Base-by-base conservation (phyloP, 768 basidiomycete species). In the Podaxis mareebaensis region DNA sequence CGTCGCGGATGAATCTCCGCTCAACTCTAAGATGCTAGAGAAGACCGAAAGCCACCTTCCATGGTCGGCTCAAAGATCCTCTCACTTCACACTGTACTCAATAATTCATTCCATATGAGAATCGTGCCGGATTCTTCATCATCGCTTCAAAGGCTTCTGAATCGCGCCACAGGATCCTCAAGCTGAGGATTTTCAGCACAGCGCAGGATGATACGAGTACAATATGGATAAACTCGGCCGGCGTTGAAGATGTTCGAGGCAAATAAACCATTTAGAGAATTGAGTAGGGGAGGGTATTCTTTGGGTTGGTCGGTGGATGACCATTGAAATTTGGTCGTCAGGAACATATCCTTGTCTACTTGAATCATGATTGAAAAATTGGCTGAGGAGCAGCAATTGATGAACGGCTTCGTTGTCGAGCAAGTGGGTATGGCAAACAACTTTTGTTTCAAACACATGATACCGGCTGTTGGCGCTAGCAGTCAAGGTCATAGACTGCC, bases 351-450 rank as follows among this genome's bases (percentile, higher is more conserved):
- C 87, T 92, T 3, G 80, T 98, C 26, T 84, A 85, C 17, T 84
- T 84, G 68, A 91, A 86, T 64, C 92, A 90, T 76, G 76, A 76
- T 93, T 22, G 96, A 97, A 51, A 91, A 91, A 66, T 89, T 90
- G 0, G 81, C 91, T 0, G 95, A 97, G 70, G 96, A 99, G 71
- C 91, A 92, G 70, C 86, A 93, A 8, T 81, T 95, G 38, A 86
- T 96, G 79, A 90, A 87, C 64, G 85, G 92, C 12, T 99, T 99
- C 28, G 5, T 28, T 28, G 28, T 28, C 80, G 95, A 95, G 72
- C 93, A 96, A 74, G 95, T 98, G 1, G 96, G 99, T 71, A 87
- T 98, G 83, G 89, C 91, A n/a, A 97, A 98, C 77, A 97, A 99
- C 78, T 99, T 99, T 73, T 99, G 98, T 77, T 98, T 98, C 76